Percentiles rank a stretch among this genome's conserved stretches.
Conservation (phyloP, 164 flowering plant species). For the Vitis rupestris region DNA sequence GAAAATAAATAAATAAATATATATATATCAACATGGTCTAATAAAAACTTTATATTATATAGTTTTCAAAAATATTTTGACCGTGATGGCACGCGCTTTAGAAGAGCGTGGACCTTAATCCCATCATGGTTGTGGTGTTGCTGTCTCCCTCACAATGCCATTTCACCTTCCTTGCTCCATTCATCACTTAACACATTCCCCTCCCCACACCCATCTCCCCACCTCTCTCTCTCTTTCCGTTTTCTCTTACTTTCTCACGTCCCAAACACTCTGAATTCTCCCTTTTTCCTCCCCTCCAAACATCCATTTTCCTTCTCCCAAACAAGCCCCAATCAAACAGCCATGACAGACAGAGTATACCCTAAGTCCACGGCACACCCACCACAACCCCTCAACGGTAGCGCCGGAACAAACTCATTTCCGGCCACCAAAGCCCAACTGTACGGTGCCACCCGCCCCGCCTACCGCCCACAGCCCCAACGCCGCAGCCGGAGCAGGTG, state of each 20-base stretch:
- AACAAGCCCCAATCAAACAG: neutral
- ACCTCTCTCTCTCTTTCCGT: neutral
- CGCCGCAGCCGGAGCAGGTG: slow-evolving; percentile 43
- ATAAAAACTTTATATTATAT: too few species aligned
- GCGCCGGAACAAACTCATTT: slow-evolving; percentile 21
- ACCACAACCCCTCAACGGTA: slow-evolving; percentile 14
- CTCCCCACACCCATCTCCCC: neutral
- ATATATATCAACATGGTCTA: too few species aligned
- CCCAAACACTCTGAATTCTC: neutral
- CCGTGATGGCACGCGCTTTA: too few species aligned
- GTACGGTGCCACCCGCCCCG: slow-evolving; percentile 62
- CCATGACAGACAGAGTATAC: slow-evolving; percentile 51
- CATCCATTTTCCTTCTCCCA: neutral
- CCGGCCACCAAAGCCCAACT: slow-evolving; percentile 66
- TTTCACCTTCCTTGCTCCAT: slow-evolving; percentile 1
- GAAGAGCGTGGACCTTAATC: neutral
- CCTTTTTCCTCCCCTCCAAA: neutral
- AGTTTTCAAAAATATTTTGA: too few species aligned
- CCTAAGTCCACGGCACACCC: slow-evolving; percentile 39
- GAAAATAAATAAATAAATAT: too few species aligned
- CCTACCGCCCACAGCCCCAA: slow-evolving; percentile 64
- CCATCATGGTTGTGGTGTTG: neutral
- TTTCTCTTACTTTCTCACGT: neutral
- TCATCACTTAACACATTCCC: neutral
- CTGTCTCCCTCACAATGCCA: slow-evolving; percentile 11